Percentiles rank a stretch among this genome's conserved stretches.
phyloP scores from a whole-genome alignment of 1,139 yeast species.

The Suhomyces chickasaworum region DNA sequence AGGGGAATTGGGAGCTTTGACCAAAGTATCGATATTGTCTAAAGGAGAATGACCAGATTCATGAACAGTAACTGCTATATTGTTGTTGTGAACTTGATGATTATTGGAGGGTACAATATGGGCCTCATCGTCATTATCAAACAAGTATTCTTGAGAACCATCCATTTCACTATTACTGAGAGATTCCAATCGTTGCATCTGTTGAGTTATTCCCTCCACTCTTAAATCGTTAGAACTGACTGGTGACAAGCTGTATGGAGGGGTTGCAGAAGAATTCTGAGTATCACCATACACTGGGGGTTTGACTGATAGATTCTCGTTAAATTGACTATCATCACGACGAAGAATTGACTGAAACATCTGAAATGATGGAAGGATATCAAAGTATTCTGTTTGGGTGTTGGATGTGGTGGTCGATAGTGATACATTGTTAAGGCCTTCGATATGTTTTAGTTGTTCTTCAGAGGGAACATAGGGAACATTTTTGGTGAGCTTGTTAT shows the following conservation, averaged over 20 bases:
- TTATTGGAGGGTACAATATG: conserved; percentile 12
- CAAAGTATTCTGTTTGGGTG: conserved; percentile 50
- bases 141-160: conserved; percentile 20
- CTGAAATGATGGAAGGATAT: conserved; percentile 63
- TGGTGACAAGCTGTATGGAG: conserved; percentile 25
- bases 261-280: conserved; percentile 31
- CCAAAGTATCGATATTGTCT: conserved; percentile 47
- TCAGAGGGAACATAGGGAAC: conserved; percentile 38
- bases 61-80: conserved; percentile 24
- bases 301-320: conserved; percentile 35
- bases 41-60: conserved; percentile 46
- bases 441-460: conserved; percentile 42
- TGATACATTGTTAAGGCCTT: conserved; percentile 15
- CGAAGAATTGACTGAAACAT: conserved; percentile 60
- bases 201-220: conserved; percentile 15
- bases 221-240: conserved; percentile 8
- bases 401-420: conserved; percentile 24
- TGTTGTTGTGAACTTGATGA: conserved; percentile 20
- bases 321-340: conserved; percentile 47
- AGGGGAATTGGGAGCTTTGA: conserved; percentile 39
- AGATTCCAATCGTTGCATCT: conserved; percentile 14
- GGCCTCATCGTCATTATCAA: conserved; percentile 21
- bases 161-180: conserved; percentile 4
- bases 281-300: conserved; percentile 49
- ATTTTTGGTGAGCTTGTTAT: conserved; percentile 6